A percentile compares a stretch with the other conserved stretches of the same genome.
Evolutionary conservation across 2,329 filamentous ascomycete genomes (phyloP).

Genomic region (Aschersonia sp.): DNA sequence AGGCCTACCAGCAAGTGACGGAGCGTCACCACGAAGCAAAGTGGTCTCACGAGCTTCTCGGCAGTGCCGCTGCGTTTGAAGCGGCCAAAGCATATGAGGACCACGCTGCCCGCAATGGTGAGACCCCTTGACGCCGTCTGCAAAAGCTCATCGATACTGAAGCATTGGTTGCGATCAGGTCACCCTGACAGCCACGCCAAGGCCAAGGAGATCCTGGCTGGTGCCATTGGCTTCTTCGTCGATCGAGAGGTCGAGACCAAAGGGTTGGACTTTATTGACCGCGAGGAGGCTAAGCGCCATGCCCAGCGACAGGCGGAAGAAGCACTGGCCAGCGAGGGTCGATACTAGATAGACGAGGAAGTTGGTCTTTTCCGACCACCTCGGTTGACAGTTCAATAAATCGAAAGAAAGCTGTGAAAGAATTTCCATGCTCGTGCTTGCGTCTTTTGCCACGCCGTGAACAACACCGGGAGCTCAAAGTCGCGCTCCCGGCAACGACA

Average conservation of each 20-base stretch:
- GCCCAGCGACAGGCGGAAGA: constrained; percentile 11
- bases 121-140: neutral
- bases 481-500: too few species aligned
- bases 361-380: too few species aligned
- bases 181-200: constrained; percentile 12
- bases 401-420: too few species aligned
- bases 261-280: constrained; percentile 14
- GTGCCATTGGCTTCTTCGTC: constrained; percentile 15
- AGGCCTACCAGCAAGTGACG: constrained; percentile 12
- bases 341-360: constrained; percentile 1
- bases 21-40: constrained; percentile 14
- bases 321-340: constrained; percentile 8
- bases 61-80: constrained; percentile 15
- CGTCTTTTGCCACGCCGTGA: too few species aligned
- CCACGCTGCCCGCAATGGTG: constrained; percentile 13
- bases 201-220: constrained; percentile 15
- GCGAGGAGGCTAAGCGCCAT: constrained; percentile 15
- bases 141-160: neutral
- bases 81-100: constrained; percentile 17
- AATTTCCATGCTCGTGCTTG: too few species aligned
- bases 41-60: constrained; percentile 15
- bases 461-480: too few species aligned
- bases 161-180: constrained; percentile 5
- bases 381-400: too few species aligned
- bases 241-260: constrained; percentile 16